phyloP scores from a whole-genome alignment of 495 filamentous ascomycete species.

The Podospora tetraspora region DNA sequence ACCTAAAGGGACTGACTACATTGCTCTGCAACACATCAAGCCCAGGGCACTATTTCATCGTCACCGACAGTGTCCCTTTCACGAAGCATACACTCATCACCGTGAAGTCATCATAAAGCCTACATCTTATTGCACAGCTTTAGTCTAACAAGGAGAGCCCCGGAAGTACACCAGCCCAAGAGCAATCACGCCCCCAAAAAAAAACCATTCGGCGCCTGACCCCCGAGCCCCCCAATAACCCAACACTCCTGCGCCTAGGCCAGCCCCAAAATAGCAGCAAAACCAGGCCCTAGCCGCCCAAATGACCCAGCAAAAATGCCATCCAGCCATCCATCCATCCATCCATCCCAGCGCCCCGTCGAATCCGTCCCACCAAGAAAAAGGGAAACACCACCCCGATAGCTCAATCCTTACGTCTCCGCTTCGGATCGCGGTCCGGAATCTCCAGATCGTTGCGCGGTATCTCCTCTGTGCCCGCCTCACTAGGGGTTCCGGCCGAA shows the following conservation, averaged over 20 bases:
- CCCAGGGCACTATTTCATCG: neutral
- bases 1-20: neutral
- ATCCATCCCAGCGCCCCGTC: neutral
- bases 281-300: neutral
- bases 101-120: neutral
- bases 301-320: neutral
- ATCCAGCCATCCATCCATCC: neutral
- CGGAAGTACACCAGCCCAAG: neutral
- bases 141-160: neutral
- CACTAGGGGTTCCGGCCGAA: constrained; percentile 37
- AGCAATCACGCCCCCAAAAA: neutral
- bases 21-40: neutral
- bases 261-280: neutral
- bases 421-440: constrained; percentile 7
- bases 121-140: neutral
- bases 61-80: neutral
- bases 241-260: neutral
- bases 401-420: constrained; percentile 6
- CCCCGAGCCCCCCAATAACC: neutral
- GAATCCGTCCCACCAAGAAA: neutral
- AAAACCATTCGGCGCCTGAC: neutral
- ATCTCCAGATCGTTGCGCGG: constrained; percentile 26
- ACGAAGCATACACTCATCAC: neutral
- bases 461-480: constrained; percentile 45
- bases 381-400: constrained; percentile 4